A percentile compares a stretch with the other conserved stretches of the same genome.
Evolutionary conservation across 148 eudicot species (phyloP).

Genomic region (Chenopodium quinoa): DNA sequence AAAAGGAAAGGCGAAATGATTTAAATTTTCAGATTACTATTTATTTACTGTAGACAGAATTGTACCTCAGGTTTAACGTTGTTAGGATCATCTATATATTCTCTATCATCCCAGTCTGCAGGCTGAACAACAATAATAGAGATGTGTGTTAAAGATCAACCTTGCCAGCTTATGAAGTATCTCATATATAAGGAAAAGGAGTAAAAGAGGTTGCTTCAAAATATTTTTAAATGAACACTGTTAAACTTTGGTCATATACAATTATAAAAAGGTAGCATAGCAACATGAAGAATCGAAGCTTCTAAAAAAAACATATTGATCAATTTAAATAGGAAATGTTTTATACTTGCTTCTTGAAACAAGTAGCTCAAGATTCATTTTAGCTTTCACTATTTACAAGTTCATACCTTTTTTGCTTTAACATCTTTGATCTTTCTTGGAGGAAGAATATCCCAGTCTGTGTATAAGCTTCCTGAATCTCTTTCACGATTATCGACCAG

Average conservation of each 20-base stretch:
- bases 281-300: background rate
- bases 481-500: constrained; percentile 79
- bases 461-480: constrained; percentile 81
- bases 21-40: background rate
- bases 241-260: background rate
- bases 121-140: constrained; percentile 31
- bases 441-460: constrained; percentile 95
- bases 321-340: background rate
- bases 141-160: background rate
- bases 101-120: constrained; percentile 44
- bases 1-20: background rate
- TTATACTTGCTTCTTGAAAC: background rate
- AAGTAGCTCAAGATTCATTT: background rate
- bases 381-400: background rate
- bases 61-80: constrained; percentile 45
- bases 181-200: background rate
- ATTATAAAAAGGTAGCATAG: background rate
- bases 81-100: constrained; percentile 44
- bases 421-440: constrained; percentile 74
- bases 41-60: background rate
- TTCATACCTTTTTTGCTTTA: constrained; percentile 73
- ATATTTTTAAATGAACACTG: background rate
- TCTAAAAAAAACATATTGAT: background rate
- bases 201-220: background rate
- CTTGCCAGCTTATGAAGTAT: background rate